Evolutionary conservation across 352 stramenopile species (phyloP), one percentile per base, ranked within the genome.

Genomic region (Phytophthora agathidicida): DNA sequence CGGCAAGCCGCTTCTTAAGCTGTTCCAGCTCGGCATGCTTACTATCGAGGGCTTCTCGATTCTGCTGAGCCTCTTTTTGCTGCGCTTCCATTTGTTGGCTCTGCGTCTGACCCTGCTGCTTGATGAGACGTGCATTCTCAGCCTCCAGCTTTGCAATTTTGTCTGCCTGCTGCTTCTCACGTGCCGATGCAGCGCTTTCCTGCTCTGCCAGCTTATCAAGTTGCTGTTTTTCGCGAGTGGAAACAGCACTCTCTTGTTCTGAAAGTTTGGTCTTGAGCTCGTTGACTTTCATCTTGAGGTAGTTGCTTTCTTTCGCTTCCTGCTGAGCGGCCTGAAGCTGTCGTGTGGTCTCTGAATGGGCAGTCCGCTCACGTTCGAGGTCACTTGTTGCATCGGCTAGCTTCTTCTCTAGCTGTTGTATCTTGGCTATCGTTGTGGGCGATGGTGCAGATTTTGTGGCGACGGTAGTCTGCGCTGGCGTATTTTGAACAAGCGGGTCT

Each of bases 201-300:
- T 65, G 48, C 17, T 61, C 23, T 5, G 38, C 13, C 14, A 65
- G 47, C 35, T 45, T 49, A 3, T 66, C 68, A 57, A 52, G 53
- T 1, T 75, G 60, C n/a, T 75, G 62, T 10, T 71, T 60, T 7
- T 57, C 42, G 7, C 68, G 39, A 28, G 42, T 50, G 16, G 50
- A 57, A 8, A 54, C 51, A 11, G 30, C 33, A 38, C 52, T 54
- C 19, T 71, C 73, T 20, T 80, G 64, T 13, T 76, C 68, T 3
- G 52, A 45, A 8, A 85, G 59, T 35, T 85, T 82, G 43, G 49
- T 31, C 42, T 85, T 85, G 7, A 65, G 48, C 42, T 85, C 69
- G 24, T 56, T 80, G 23, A 67, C 60, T 58, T 85, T 85, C 75
- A 82, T 85, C 36, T 78, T 76, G 24, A 76, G 60, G 51, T 85